A percentile compares a stretch with the other conserved stretches of the same genome.
Conservation (phyloP, 2,329 filamentous ascomycete genomes). For the Aureobasidium uvarum region DNA sequence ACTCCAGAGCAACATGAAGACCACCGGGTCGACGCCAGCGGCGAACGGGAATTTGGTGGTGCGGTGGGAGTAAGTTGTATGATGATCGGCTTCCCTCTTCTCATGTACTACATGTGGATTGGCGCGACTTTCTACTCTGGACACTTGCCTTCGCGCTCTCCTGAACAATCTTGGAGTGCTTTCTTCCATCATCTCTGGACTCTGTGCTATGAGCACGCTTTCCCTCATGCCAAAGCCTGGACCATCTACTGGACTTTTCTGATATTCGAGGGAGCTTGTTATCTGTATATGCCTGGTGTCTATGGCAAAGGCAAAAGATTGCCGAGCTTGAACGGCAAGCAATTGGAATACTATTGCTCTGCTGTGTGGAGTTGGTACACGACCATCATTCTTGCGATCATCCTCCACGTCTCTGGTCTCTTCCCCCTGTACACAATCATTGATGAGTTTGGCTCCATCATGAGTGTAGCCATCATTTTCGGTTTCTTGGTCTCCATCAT, state of each 20-base stretch:
- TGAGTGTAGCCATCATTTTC: conserved; percentile 84
- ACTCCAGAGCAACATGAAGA: neutral
- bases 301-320: conserved; percentile 81
- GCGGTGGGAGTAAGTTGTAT: conserved; percentile 70
- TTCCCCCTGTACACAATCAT: conserved; percentile 85
- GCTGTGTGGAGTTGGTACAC: conserved; percentile 79
- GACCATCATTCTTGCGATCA: conserved; percentile 66
- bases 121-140: conserved; percentile 85
- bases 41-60: conserved; percentile 73
- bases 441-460: conserved; percentile 84
- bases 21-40: neutral
- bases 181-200: conserved; percentile 67
- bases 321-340: conserved; percentile 71
- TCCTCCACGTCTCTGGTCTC: conserved; percentile 70
- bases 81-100: conserved; percentile 80
- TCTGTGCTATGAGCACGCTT: conserved; percentile 75
- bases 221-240: conserved; percentile 75
- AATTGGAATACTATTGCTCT: conserved; percentile 88
- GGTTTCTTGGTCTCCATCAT: conserved; percentile 75
- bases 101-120: conserved; percentile 99
- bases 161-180: conserved; percentile 64
- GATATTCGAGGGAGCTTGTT: conserved; percentile 73
- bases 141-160: conserved; percentile 60
- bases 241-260: conserved; percentile 88
- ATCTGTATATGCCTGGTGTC: conserved; percentile 78